Evolutionary conservation across 192 early-diverging fungal species (phyloP).

Genomic region (Anaeromyces robustus): DNA sequence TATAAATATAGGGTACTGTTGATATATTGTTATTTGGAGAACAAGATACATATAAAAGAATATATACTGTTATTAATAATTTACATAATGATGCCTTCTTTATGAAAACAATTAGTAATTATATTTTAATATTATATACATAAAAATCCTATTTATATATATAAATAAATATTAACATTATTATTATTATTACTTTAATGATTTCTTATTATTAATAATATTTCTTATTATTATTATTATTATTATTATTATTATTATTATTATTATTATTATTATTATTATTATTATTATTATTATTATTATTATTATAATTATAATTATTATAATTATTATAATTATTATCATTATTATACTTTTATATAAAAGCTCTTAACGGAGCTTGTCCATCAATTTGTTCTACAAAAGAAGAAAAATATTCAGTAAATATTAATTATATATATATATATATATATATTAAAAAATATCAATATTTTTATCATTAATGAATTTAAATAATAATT

Average conservation of each 20-base stretch:
- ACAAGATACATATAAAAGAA: constrained; percentile 12
- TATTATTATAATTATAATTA: no score
- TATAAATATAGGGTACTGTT: constrained; percentile 40
- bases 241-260: no score
- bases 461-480: constrained; percentile 1
- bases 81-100: constrained; percentile 92
- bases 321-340: no score
- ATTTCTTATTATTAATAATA: no score
- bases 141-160: no score
- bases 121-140: no score
- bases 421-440: constrained; percentile 13
- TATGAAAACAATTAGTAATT: constrained; percentile 54
- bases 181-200: no score
- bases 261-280: no score
- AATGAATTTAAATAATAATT: neutral
- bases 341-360: no score
- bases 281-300: neutral
- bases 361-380: constrained; percentile 44
- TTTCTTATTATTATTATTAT: no score
- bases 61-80: constrained; percentile 61
- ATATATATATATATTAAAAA: constrained; percentile 8
- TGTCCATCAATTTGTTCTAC: constrained; percentile 32
- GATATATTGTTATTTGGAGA: constrained; percentile 57
- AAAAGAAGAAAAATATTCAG: constrained; percentile 5
- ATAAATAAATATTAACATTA: neutral